Percentiles rank a stretch among this genome's conserved stretches.
phyloP scores from a whole-genome alignment of 345 rosid genomes.

The Dimocarpus longan region DNA sequence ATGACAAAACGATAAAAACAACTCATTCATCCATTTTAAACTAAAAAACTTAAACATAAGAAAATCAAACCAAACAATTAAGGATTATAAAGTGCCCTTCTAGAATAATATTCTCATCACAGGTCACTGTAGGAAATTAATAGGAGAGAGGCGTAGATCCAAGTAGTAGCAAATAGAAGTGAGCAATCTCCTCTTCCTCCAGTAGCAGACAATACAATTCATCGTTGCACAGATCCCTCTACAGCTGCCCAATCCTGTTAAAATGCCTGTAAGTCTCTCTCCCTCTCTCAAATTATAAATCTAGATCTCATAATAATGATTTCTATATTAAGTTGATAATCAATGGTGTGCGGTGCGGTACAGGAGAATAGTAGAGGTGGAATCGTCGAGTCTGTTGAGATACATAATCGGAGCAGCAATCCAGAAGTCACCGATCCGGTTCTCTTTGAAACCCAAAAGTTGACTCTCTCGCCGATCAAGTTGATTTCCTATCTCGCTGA shows the following conservation, averaged over 20 bases:
- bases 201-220: too few relatives aligned
- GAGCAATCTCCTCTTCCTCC: not conserved
- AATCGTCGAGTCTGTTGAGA: slow-evolving; percentile 88
- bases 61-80: too few relatives aligned
- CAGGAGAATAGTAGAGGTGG: slow-evolving; percentile 69
- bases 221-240: not conserved
- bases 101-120: too few relatives aligned
- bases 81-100: too few relatives aligned
- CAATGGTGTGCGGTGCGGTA: slow-evolving; percentile 43
- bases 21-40: too few relatives aligned
- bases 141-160: not conserved
- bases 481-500: too few relatives aligned
- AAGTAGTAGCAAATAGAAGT: too few relatives aligned
- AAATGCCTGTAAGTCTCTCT: slow-evolving; percentile 15
- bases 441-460: too few relatives aligned
- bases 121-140: not conserved
- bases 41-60: too few relatives aligned
- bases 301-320: slow-evolving; percentile 3
- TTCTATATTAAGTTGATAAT: not conserved
- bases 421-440: not conserved
- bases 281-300: not conserved
- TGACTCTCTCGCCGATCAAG: too few relatives aligned
- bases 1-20: too few relatives aligned
- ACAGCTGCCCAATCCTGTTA: not conserved
- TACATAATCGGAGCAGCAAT: slow-evolving; percentile 87